phyloP scores from a whole-genome alignment of 495 filamentous ascomycete species.

The Lasiosphaeria hispida region DNA sequence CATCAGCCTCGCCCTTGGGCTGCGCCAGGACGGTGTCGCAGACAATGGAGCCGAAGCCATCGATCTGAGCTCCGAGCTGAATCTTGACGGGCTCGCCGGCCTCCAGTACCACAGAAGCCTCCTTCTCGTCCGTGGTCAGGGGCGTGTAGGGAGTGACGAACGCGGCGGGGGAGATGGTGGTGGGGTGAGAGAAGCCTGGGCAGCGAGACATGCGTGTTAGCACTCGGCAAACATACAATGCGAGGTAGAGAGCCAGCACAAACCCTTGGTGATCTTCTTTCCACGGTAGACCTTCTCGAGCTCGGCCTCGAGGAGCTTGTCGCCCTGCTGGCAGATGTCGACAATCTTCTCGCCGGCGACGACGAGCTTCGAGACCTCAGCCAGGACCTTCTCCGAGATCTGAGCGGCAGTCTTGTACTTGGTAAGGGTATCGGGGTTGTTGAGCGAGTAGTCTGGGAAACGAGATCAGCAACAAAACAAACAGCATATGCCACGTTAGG shows the following conservation, averaged over 20 bases:
- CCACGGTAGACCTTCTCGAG: slow-evolving; percentile 94
- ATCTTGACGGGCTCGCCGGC: slow-evolving; percentile 87
- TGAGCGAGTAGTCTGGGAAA: slow-evolving; percentile 79
- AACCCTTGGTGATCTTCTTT: slow-evolving; percentile 93
- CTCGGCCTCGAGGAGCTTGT: slow-evolving; percentile 92
- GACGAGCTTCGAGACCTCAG: slow-evolving; percentile 78
- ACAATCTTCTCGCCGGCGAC: slow-evolving; percentile 86
- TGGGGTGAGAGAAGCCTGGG: slow-evolving; percentile 84
- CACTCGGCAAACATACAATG: background rate
- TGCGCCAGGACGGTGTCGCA: slow-evolving; percentile 84
- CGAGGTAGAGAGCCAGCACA: slow-evolving; percentile 16
- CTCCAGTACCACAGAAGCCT: slow-evolving; percentile 76
- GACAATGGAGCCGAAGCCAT: slow-evolving; percentile 94
- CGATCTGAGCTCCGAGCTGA: slow-evolving; percentile 95
- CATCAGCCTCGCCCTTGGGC: slow-evolving; percentile 54
- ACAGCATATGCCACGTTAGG: too few relatives aligned
- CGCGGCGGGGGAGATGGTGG: slow-evolving; percentile 89
- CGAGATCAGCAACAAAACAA: slow-evolving; percentile 13
- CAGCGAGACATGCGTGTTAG: background rate
- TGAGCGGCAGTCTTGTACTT: slow-evolving; percentile 96
- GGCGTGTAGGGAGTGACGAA: slow-evolving; percentile 98
- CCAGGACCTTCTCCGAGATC: slow-evolving; percentile 93
- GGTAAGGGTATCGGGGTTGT: slow-evolving; percentile 95
- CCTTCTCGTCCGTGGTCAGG: slow-evolving; percentile 75
- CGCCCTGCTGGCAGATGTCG: slow-evolving; percentile 89